Percentiles rank a stretch among this genome's conserved stretches.
Conservation (phyloP, 202 grass and related monocot genomes). For the Carex sylvatica region DNA sequence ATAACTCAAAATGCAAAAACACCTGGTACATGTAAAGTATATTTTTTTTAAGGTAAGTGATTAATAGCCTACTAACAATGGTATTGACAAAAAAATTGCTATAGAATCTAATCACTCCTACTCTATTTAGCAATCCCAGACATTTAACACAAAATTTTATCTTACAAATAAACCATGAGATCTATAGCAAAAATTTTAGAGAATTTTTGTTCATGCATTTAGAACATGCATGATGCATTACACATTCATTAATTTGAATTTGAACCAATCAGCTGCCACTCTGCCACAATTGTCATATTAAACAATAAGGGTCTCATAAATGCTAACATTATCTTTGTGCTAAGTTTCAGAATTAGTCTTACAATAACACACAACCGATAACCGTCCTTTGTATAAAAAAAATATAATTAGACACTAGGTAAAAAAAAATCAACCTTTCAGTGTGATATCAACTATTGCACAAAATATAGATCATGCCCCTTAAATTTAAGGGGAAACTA, state of each 20-base stretch:
- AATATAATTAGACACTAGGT: not conserved
- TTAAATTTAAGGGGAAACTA: not conserved
- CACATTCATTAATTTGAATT: not conserved
- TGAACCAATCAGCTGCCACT: not conserved
- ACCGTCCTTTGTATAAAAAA: not conserved
- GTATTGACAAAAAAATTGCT: no score
- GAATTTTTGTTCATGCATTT: not conserved
- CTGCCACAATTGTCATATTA: not conserved
- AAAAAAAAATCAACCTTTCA: not conserved
- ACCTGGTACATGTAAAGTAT: no score
- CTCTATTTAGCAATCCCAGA: no score
- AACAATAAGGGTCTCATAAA: not conserved
- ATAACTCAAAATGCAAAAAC: not conserved
- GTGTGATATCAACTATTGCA: not conserved
- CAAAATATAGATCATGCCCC: not conserved
- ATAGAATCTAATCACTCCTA: no score
- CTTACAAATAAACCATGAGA: not conserved
- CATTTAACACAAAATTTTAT: no score
- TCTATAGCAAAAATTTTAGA: not conserved
- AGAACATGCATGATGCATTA: not conserved
- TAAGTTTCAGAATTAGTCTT: not conserved
- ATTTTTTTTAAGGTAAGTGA: no score
- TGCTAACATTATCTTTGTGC: not conserved
- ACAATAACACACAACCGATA: not conserved
- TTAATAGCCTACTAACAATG: no score